Evolutionary conservation across 140 eudicot genomes (phyloP), one percentile per base, ranked within the genome.

Genomic region (Anethum foeniculum): DNA sequence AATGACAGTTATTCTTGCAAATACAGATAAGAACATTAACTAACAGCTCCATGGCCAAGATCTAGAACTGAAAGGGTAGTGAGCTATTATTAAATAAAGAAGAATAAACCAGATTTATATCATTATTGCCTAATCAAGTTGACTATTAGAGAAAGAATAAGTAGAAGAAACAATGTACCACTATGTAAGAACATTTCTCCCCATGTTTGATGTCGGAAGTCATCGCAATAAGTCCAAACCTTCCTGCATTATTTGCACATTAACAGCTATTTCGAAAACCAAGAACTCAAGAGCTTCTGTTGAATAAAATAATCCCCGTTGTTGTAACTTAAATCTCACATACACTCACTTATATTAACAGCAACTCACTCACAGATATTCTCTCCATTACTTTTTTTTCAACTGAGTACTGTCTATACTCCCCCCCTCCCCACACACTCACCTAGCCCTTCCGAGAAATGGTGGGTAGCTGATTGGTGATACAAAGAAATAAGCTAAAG

Each of bases 131-230:
- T 15, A 76, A 27, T 76, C 32, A 83, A 81, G 87, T 89, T 89
- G 92, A 82, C 90, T 68, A 68, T 49, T 8, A 76, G 77, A 62
- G 36, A 62, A 62, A 25, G 18, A 62, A 21, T 10, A 85, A 56
- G 75, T 83, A 71, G 80, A 82, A 80, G 81, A 79, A 86, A 58
- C 71, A 77, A 32, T 80, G 69, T 28, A 81, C 8, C 80, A 81
- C 80, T 21, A 43, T 48, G 80, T 67, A 77, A 76, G 51, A 86
- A 82, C 97, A 91, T 91, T 93, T 91, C 96, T 88, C 47, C 81
- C 90, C 93, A 93, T 91, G 96, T 87, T 91, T 83, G 68, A n/a
- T 93, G 97, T 91, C 93, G 96, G 98, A 46, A 93, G 76, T 62
- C 80, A 79, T 79, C 81, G 49, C 89, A 87, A 83, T 88, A 85